Percentiles rank a stretch among this genome's conserved stretches.
These are phyloP conservation scores for Daldinia eschscholtzii DNA, from an alignment of 2,329 filamentous ascomycete genomes.

Conservation along the genomic window DNA sequence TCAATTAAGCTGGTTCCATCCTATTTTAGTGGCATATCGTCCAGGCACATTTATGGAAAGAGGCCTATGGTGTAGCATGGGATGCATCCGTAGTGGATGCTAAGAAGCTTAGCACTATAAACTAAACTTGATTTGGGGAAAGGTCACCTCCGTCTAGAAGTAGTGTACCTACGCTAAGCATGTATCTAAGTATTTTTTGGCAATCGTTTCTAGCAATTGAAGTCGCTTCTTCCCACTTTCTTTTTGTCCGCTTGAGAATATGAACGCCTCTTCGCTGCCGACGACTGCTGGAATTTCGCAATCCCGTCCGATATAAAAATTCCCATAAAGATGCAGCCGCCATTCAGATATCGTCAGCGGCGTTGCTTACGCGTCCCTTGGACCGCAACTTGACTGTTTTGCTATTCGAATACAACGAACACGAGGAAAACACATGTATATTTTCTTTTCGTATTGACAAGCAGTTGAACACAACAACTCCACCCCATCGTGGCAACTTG, in stretches of 20 bases:
- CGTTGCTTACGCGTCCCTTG: slow-evolving; percentile 36
- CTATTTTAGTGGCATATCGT: slow-evolving; percentile 27
- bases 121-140: slow-evolving; percentile 26
- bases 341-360: slow-evolving; percentile 25
- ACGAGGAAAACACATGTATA: slow-evolving; percentile 30
- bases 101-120: slow-evolving; percentile 34
- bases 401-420: slow-evolving; percentile 32
- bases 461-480: slow-evolving; percentile 9
- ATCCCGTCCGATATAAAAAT: slow-evolving; percentile 1
- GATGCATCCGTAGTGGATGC: slow-evolving; percentile 27
- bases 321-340: slow-evolving; percentile 11
- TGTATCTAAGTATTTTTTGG: slow-evolving; percentile 8
- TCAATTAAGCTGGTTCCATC: slow-evolving; percentile 28
- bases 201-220: slow-evolving; percentile 3
- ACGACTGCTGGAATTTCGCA: slow-evolving; percentile 9
- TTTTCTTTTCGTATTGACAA: slow-evolving; percentile 35
- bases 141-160: slow-evolving; percentile 7
- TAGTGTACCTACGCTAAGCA: too few species aligned
- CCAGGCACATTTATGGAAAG: slow-evolving; percentile 22
- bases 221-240: background rate
- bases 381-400: slow-evolving; percentile 17
- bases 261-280: background rate
- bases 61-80: slow-evolving; percentile 13
- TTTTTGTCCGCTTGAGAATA: background rate
- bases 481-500: slow-evolving; percentile 26